Base-by-base conservation (phyloP, 805 yeast genomes). In the Ogataea pini region DNA sequence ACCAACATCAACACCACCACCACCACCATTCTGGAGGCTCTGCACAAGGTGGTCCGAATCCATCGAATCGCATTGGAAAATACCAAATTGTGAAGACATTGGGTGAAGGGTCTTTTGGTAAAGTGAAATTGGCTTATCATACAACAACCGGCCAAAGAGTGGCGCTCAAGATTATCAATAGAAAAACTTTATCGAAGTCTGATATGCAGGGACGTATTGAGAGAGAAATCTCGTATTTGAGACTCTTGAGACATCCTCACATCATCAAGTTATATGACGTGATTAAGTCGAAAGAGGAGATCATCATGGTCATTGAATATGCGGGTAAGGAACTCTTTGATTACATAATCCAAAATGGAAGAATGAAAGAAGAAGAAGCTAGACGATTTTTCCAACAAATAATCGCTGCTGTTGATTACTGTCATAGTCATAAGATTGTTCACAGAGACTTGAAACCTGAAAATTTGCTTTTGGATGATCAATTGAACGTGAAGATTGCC, bases 201-300 rank as follows among this genome's bases (percentile, higher is more conserved):
- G 98, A 91, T 69, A 91, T 91, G 98, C 97, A 91, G 64, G 97
- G 97, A 22, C 77, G 98, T 54, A 84, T 92, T 24, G 98, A 92
- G 73, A 77, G 98, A 59, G 98, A 92, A 67, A 92, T 92, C 45
- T 85, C 95, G 10, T 92, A 92, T 65, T 73, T 92, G 55, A 74
- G 97, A 47, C 74, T 92, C 48, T 75, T 92, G 51, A 82, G 97
- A 67, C 98, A 92, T 69, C 97, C 97, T 3, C 98, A 92, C 68
- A 92, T 92, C 68, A 92, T 92, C 72, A 92, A 92, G 69, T 75
- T 92, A 43, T 91, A 90, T 70, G 98, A 92, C 67, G 98, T 92
- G 37, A 91, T 92, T 65, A 91, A 91, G 68, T 86, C 96, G 36
- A 88, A 88, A 60, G 97, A 92, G 59, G 98, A 92, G 63, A 92